Percentiles rank a stretch among this genome's conserved stretches.
These are phyloP conservation scores for Sungouiella blattae DNA, from an alignment of 805 yeast species.

Conservation along the genomic window DNA sequence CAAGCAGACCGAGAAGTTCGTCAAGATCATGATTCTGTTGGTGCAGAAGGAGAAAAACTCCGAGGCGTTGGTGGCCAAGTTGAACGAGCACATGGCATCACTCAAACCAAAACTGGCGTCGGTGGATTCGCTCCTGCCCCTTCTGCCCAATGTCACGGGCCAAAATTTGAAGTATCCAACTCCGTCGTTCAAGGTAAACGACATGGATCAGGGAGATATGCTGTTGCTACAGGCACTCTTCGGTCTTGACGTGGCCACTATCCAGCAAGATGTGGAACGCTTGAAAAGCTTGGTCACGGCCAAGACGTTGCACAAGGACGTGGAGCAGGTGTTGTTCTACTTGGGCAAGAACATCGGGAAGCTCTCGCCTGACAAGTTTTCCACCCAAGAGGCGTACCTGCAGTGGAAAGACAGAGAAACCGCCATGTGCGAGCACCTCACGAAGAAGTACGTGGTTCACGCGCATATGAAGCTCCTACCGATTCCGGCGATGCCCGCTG, in stretches of 20 bases:
- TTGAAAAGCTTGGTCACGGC: slow-evolving; percentile 40
- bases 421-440: slow-evolving; percentile 20
- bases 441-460: slow-evolving; percentile 30
- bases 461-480: slow-evolving; percentile 28
- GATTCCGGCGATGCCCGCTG: slow-evolving; percentile 29
- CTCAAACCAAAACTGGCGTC: slow-evolving; percentile 23
- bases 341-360: slow-evolving; percentile 43
- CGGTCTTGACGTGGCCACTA: slow-evolving; percentile 39
- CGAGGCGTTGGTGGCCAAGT: slow-evolving; percentile 39
- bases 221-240: slow-evolving; percentile 48
- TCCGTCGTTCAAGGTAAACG: slow-evolving; percentile 53
- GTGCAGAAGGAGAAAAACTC: slow-evolving; percentile 35
- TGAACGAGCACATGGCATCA: slow-evolving; percentile 40
- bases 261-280: slow-evolving; percentile 54
- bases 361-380: slow-evolving; percentile 22
- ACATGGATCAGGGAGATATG: slow-evolving; percentile 48
- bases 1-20: slow-evolving; percentile 33
- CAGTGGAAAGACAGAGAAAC: slow-evolving; percentile 34
- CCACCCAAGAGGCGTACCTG: slow-evolving; percentile 19
- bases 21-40: slow-evolving; percentile 33
- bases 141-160: too few species aligned
- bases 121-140: background rate
- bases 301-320: slow-evolving; percentile 34
- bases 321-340: slow-evolving; percentile 30
- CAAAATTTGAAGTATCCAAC: slow-evolving; percentile 24